These are phyloP conservation scores for Schizophyllum commune DNA, from an alignment of 1,284 basidiomycete genomes.

Conservation along the genomic window DNA sequence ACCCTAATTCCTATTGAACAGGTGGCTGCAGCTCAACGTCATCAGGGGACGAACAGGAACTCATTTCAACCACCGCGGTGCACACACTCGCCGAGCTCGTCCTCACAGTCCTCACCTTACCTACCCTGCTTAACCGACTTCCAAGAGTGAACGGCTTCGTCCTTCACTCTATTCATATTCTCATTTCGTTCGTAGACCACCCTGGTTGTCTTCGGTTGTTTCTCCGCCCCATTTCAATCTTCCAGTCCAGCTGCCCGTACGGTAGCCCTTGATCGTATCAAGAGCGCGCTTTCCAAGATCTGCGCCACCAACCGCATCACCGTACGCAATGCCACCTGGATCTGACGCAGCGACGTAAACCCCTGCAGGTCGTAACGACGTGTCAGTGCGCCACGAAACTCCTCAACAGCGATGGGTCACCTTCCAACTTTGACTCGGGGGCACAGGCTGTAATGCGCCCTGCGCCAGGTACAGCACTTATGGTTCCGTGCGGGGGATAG, in stretches of 20 bases:
- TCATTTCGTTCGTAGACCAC: conserved; percentile 12
- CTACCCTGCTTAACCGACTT: conserved; percentile 28
- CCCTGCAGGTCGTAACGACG: conserved; percentile 49
- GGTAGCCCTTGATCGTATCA: conserved; percentile 42
- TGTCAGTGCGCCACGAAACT: conserved; percentile 65
- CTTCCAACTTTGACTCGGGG: conserved; percentile 57
- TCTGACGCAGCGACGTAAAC: conserved; percentile 3
- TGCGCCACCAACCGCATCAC: conserved; percentile 43
- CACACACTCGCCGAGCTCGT: conserved; percentile 45
- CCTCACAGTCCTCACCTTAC: conserved; percentile 49
- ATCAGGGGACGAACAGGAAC: background rate
- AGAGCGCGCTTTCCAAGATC: conserved; percentile 40
- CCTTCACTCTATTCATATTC: background rate
- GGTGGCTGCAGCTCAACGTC: background rate
- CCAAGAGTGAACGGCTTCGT: background rate
- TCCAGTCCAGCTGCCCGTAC: conserved; percentile 26
- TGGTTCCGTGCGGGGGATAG: background rate
- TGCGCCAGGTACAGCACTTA: conserved; percentile 40
- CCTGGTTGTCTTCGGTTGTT: conserved; percentile 56
- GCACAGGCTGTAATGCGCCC: conserved; percentile 56
- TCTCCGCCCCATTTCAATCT: conserved; percentile 59
- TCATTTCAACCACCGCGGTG: background rate
- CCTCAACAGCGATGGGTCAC: conserved; percentile 49
- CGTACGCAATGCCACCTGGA: conserved; percentile 24
- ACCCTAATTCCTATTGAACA: conserved; percentile 25